Evolutionary conservation across 2,329 filamentous ascomycete species (phyloP).

Genomic region (Didymella sp.): DNA sequence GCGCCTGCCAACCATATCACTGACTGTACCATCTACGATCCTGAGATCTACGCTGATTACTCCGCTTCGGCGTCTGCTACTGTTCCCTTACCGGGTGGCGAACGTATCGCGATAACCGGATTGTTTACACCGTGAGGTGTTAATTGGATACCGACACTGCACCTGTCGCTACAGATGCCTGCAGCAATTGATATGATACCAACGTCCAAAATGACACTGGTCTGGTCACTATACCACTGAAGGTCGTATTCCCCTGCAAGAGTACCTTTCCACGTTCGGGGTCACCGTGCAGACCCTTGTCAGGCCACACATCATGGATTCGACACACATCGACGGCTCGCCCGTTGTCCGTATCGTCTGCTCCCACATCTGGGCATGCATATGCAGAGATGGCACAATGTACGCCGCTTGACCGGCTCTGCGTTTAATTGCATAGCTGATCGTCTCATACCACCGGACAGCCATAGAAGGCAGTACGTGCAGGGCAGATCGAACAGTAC

Average conservation of each 20-base stretch:
- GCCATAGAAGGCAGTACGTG: no score
- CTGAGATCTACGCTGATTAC: not conserved
- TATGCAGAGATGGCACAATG: no score
- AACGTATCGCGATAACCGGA: not conserved
- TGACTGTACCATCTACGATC: not conserved
- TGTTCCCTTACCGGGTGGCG: not conserved
- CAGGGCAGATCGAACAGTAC: no score
- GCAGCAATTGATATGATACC: not conserved
- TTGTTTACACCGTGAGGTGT: not conserved
- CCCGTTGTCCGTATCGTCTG: no score
- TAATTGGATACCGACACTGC: not conserved
- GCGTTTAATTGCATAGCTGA: no score
- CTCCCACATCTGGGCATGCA: no score
- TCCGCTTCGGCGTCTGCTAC: not conserved
- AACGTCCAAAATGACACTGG: not conserved
- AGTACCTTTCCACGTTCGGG: not conserved
- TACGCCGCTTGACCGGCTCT: no score
- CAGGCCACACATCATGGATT: not conserved
- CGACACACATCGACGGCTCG: not conserved
- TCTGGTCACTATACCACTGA: not conserved
- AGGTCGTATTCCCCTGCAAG: not conserved
- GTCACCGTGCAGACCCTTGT: not conserved
- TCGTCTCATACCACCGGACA: no score
- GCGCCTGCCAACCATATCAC: not conserved
- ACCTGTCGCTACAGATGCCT: not conserved